Conservation (phyloP, 2,329 filamentous ascomycete genomes). For the Ceratocystis colombiana region DNA sequence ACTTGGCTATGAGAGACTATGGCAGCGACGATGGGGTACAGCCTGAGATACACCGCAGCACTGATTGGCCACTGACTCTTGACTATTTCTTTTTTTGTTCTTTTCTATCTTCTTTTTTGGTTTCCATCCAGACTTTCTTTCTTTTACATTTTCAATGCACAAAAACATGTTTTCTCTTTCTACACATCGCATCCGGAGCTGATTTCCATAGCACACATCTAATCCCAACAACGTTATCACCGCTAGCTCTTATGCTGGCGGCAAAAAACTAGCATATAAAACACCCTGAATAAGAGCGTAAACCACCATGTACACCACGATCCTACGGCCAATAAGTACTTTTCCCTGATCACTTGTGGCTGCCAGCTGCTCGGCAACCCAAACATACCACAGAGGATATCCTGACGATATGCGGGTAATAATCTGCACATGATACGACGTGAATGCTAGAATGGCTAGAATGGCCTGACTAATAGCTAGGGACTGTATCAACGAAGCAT, state of each 20-base stretch:
- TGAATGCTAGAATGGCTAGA: constrained; percentile 60
- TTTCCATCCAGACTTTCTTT: neutral
- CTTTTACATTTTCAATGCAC: constrained; percentile 8
- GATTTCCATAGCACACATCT: neutral
- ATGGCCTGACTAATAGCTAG: constrained; percentile 64
- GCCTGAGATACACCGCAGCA: neutral
- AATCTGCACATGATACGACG: constrained; percentile 86
- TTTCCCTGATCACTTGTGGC: constrained; percentile 25
- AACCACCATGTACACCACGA: constrained; percentile 61
- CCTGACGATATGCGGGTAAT: constrained; percentile 80
- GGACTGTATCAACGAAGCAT: constrained; percentile 36
- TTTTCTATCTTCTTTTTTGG: neutral
- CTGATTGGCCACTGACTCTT: neutral
- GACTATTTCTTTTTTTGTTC: neutral
- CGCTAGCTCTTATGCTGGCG: constrained; percentile 55
- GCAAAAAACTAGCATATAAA: constrained; percentile 81
- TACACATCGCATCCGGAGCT: neutral
- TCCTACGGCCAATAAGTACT: constrained; percentile 31
- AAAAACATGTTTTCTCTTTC: constrained; percentile 6
- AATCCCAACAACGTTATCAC: neutral
- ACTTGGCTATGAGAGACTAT: neutral
- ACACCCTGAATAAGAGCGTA: constrained; percentile 76
- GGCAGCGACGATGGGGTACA: neutral
- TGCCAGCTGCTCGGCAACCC: constrained; percentile 49
- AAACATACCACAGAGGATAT: constrained; percentile 83